Conservation (phyloP, 83 land plant species). For the Larix sibirica region DNA sequence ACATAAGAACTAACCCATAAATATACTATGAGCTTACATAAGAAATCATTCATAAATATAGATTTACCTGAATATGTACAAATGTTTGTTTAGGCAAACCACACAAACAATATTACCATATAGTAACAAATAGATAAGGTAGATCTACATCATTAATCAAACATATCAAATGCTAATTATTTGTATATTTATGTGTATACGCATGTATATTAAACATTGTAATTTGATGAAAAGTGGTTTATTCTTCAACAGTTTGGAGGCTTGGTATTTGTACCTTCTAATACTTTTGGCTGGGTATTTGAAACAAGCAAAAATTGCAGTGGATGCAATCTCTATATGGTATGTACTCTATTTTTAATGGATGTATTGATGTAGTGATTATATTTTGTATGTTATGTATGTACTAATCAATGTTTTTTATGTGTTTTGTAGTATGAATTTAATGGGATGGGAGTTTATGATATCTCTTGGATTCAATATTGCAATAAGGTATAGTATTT, state of each 20-base stretch:
- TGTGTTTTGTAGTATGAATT: background rate
- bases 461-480: slow-evolving; percentile 10
- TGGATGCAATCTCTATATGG: slow-evolving; percentile 8
- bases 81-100: too few species aligned
- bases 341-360: background rate
- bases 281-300: slow-evolving; percentile 3
- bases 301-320: background rate
- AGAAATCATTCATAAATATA: too few species aligned
- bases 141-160: too few species aligned
- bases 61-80: too few species aligned
- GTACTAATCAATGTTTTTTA: background rate
- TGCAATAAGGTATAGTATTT: background rate
- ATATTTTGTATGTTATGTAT: background rate
- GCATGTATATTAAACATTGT: too few species aligned
- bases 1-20: too few species aligned
- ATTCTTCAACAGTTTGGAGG: too few species aligned
- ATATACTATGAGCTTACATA: too few species aligned
- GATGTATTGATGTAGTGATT: too few species aligned
- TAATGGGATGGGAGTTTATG: slow-evolving; percentile 2
- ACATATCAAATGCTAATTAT: background rate
- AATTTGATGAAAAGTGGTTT: too few species aligned
- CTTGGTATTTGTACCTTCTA: slow-evolving; percentile 6
- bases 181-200: background rate
- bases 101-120: too few species aligned
- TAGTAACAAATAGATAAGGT: too few species aligned